phyloP scores from a whole-genome alignment of 2,329 filamentous ascomycete genomes.

The Colletotrichum tanaceti region DNA sequence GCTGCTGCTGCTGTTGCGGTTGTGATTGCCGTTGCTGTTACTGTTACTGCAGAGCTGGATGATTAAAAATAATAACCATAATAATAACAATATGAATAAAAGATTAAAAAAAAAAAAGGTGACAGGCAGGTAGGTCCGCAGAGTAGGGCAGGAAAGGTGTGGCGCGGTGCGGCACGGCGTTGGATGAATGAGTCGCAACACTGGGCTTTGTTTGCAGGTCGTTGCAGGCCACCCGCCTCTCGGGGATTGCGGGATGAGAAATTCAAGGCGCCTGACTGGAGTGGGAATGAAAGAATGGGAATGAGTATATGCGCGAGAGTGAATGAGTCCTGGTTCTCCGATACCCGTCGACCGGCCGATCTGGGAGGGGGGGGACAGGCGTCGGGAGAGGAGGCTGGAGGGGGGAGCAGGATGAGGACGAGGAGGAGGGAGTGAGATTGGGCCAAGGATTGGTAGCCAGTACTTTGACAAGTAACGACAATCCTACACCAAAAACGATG shows the following conservation, averaged over 20 bases:
- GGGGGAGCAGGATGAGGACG: too few relatives aligned
- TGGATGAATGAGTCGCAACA: not conserved
- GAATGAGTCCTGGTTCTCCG: not conserved
- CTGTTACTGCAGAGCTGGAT: too few relatives aligned
- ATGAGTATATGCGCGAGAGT: not conserved
- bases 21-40: too few relatives aligned
- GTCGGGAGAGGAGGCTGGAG: not conserved
- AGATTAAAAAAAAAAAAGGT: too few relatives aligned
- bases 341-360: not conserved
- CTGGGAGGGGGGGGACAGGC: not conserved
- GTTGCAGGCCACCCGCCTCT: not conserved
- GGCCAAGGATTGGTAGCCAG: not conserved
- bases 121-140: too few relatives aligned
- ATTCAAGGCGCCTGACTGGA: not conserved
- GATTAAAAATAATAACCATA: too few relatives aligned
- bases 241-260: constrained; percentile 3
- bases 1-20: too few relatives aligned
- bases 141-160: not conserved
- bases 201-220: not conserved
- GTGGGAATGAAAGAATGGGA: not conserved
- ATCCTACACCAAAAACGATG: too few relatives aligned
- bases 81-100: too few relatives aligned
- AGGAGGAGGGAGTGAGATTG: too few relatives aligned
- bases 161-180: not conserved
- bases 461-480: too few relatives aligned